Conservation (phyloP, 2,329 filamentous ascomycete genomes). For the Beauveria varroae region DNA sequence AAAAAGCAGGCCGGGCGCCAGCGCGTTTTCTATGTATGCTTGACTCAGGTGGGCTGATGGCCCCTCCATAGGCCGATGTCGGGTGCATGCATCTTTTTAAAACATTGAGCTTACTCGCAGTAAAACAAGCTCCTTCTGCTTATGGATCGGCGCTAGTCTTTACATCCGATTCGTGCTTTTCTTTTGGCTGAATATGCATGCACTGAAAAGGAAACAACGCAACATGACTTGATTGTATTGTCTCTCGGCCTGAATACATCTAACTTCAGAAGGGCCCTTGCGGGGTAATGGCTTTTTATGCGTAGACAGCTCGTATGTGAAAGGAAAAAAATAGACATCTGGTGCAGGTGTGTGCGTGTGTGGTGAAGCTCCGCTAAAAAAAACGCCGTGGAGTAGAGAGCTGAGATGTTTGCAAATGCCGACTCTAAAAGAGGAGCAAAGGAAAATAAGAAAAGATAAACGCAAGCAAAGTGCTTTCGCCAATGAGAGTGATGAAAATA, state of each 20-base stretch:
- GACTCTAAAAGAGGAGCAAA: background rate
- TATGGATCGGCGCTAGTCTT: too few species aligned
- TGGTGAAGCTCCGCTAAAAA: background rate
- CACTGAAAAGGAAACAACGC: too few species aligned
- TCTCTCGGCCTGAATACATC: too few species aligned
- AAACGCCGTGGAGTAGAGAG: constrained; percentile 1
- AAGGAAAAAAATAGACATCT: too few species aligned
- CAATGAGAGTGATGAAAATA: background rate
- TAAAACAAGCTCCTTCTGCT: too few species aligned
- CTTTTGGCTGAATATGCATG: too few species aligned
- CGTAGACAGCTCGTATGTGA: too few species aligned
- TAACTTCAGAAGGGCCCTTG: too few species aligned
- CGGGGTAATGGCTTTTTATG: too few species aligned
- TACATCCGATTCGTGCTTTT: too few species aligned
- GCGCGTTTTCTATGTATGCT: background rate
- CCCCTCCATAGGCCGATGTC: constrained; percentile 1
- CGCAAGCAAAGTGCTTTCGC: background rate
- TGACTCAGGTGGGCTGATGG: background rate
- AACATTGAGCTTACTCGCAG: too few species aligned
- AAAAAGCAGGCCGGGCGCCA: background rate
- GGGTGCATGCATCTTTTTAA: background rate
- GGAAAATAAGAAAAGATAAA: constrained; percentile 1
- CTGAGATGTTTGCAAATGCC: background rate
- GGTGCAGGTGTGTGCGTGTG: background rate
- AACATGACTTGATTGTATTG: too few species aligned